Percentiles rank a stretch among this genome's conserved stretches.
These are phyloP conservation scores for Iris macrosiphon DNA, from an alignment of 106 monocot genomes.

Conservation along the genomic window DNA sequence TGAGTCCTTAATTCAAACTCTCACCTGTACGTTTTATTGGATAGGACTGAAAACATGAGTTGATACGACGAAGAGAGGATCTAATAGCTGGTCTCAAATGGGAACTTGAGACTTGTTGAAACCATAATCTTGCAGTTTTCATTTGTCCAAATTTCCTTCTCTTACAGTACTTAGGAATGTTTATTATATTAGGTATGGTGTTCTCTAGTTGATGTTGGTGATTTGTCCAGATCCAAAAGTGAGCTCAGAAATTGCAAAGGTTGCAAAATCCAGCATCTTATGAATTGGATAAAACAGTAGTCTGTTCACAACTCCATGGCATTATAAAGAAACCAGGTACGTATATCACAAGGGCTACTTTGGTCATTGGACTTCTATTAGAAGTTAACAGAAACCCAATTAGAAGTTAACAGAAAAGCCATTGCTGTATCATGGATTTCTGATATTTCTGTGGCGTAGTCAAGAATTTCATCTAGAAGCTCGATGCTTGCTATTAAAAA, in stretches of 20 bases:
- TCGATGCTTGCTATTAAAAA: too few relatives aligned
- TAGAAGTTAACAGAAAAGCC: too few relatives aligned
- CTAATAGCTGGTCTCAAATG: not conserved
- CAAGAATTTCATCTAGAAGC: too few relatives aligned
- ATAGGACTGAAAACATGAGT: not conserved
- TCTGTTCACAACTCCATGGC: not conserved
- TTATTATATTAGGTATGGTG: not conserved
- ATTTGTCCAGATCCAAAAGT: too few relatives aligned
- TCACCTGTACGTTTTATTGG: not conserved
- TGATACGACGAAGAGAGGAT: not conserved
- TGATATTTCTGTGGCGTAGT: too few relatives aligned
- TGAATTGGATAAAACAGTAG: not conserved
- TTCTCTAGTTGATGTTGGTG: not conserved
- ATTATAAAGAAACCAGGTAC: not conserved
- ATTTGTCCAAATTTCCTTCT: not conserved
- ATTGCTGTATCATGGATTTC: too few relatives aligned
- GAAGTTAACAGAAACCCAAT: too few relatives aligned
- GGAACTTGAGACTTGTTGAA: not conserved
- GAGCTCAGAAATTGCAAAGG: too few relatives aligned
- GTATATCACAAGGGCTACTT: not conserved
- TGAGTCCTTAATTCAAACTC: too few relatives aligned
- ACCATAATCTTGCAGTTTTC: not conserved
- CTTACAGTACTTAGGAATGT: not conserved
- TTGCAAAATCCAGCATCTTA: not conserved
- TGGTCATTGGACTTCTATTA: constrained; percentile 1